Evolutionary conservation across 2,329 filamentous ascomycete genomes (phyloP).

Genomic region (Arthrobotrys conoides): DNA sequence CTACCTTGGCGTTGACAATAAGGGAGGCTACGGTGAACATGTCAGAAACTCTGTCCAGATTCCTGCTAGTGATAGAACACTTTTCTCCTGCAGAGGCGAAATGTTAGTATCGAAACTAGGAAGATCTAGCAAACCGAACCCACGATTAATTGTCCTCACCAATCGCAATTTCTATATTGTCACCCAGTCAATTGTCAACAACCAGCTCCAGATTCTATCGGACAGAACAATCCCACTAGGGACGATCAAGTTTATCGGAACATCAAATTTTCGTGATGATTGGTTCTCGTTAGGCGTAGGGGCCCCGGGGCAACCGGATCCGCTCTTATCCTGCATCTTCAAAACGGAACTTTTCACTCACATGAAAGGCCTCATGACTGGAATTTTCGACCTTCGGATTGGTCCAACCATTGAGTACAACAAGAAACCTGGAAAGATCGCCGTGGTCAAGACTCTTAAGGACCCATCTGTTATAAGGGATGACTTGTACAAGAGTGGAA

Average conservation of each 20-base stretch:
- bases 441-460: constrained; percentile 88
- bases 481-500: constrained; percentile 94
- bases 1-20: constrained; percentile 80
- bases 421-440: constrained; percentile 96
- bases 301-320: constrained; percentile 91
- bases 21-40: constrained; percentile 93
- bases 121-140: constrained; percentile 91
- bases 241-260: constrained; percentile 87
- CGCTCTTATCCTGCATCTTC: constrained; percentile 91
- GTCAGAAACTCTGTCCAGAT: constrained; percentile 82
- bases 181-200: constrained; percentile 84
- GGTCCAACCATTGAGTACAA: constrained; percentile 91
- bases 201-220: constrained; percentile 82
- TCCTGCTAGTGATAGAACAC: constrained; percentile 84
- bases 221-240: constrained; percentile 87
- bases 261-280: constrained; percentile 87
- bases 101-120: constrained; percentile 94
- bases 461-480: constrained; percentile 80
- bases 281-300: constrained; percentile 95
- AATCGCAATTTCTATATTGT: constrained; percentile 90
- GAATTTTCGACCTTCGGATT: constrained; percentile 85
- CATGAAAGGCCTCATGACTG: constrained; percentile 81
- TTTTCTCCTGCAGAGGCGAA: constrained; percentile 94
- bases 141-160: constrained; percentile 86
- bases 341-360: constrained; percentile 99